phyloP scores from a whole-genome alignment of 208 protist genomes.

The Crithidia fasciculata region DNA sequence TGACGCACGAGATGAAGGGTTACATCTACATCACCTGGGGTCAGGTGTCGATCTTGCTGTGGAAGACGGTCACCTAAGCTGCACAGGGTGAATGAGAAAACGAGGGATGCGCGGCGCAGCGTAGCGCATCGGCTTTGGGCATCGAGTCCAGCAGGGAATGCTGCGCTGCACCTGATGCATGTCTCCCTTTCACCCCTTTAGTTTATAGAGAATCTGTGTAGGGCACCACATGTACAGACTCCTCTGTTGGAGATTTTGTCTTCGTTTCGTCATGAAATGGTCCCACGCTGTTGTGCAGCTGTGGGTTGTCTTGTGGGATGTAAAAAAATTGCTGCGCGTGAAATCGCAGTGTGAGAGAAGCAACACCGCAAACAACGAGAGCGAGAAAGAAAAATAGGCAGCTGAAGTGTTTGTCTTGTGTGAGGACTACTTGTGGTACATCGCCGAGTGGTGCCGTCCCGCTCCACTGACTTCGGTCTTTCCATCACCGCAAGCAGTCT shows the following conservation, averaged over 20 bases:
- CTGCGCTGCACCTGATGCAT: neutral
- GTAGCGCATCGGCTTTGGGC: too few relatives aligned
- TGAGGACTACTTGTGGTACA: too few relatives aligned
- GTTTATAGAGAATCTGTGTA: neutral
- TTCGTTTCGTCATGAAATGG: too few relatives aligned
- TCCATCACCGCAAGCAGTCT: too few relatives aligned
- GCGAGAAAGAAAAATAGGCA: too few relatives aligned
- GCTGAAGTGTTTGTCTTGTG: too few relatives aligned
- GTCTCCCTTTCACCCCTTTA: neutral
- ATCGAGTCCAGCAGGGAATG: neutral
- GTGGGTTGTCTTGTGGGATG: neutral
- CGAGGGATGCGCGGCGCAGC: too few relatives aligned
- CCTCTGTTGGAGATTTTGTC: neutral
- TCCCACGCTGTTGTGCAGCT: too few relatives aligned
- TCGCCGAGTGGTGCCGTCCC: too few relatives aligned
- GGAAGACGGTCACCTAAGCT: slow-evolving; percentile 84
- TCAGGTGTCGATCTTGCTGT: slow-evolving; percentile 98
- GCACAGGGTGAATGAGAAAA: neutral
- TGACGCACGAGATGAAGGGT: slow-evolving; percentile 99
- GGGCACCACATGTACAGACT: slow-evolving; percentile 2
- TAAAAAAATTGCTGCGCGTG: neutral
- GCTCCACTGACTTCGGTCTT: too few relatives aligned
- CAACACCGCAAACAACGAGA: too few relatives aligned
- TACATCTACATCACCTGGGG: slow-evolving; percentile 99
- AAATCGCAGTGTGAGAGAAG: too few relatives aligned